phyloP scores from a whole-genome alignment of 106 monocot genomes.

The Agapanthus africanus region DNA sequence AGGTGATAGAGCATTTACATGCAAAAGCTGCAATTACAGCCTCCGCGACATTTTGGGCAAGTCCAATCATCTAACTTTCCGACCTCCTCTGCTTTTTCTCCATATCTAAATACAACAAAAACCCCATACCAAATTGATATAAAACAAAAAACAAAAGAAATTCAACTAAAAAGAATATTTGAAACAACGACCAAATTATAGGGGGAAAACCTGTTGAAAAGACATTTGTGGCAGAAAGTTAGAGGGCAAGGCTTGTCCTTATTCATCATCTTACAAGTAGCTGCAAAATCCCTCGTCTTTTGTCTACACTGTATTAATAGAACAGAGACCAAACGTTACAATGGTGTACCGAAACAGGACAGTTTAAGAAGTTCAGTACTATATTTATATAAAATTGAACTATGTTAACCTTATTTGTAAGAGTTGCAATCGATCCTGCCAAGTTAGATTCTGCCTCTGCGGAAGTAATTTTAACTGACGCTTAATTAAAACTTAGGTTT shows the following conservation, averaged over 20 bases:
- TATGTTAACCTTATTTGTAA: too few relatives aligned
- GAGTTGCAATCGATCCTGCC: too few relatives aligned
- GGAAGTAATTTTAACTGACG: too few relatives aligned
- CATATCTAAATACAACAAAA: conserved; percentile 13
- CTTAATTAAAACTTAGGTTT: too few relatives aligned
- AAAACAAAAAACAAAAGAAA: background rate
- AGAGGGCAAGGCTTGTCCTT: conserved; percentile 15
- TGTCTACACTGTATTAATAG: conserved; percentile 19
- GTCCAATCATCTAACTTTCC: conserved; percentile 8
- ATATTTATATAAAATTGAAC: too few relatives aligned
- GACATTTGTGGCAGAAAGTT: conserved; percentile 21
- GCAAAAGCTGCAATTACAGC: conserved; percentile 30
- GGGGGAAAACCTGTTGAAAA: conserved; percentile 12
- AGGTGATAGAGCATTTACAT: conserved; percentile 4
- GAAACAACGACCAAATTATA: background rate
- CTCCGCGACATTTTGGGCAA: conserved; percentile 19
- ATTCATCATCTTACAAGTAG: conserved; percentile 11
- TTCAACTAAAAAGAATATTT: background rate
- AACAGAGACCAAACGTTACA: too few relatives aligned
- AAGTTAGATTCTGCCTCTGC: too few relatives aligned
- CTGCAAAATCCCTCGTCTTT: conserved; percentile 19
- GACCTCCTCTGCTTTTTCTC: conserved; percentile 15
- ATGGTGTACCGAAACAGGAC: too few relatives aligned
- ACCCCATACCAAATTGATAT: background rate
- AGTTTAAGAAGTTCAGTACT: too few relatives aligned